Evolutionary conservation across 1,139 yeast genomes (phyloP).

Genomic region (Saccharomyces hybrid): DNA sequence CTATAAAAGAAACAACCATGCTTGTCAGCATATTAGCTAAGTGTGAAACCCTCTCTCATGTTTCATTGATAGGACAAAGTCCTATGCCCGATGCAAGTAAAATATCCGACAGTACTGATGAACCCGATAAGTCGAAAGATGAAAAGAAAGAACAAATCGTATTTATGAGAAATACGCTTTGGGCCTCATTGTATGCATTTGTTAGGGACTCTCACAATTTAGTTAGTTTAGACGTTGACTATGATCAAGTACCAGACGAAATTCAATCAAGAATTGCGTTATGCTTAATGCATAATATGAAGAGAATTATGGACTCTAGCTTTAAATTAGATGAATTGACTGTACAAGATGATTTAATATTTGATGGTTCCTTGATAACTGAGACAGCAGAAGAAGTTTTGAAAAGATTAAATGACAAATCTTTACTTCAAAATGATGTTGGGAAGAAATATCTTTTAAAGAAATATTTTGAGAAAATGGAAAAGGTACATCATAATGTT

Average conservation of each 20-base stretch:
- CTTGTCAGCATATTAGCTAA: constrained; percentile 64
- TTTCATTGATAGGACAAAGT: constrained; percentile 54
- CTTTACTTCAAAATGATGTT: constrained; percentile 30
- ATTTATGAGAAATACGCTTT: constrained; percentile 32
- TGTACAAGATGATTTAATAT: constrained; percentile 42
- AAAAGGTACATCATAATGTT: constrained; percentile 47
- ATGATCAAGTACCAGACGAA: constrained; percentile 58
- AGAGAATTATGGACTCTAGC: constrained; percentile 44
- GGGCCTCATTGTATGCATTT: constrained; percentile 64
- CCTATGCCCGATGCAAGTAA: constrained; percentile 2
- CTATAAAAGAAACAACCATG: constrained; percentile 55
- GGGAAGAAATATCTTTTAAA: constrained; percentile 36
- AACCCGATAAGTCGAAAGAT: constrained; percentile 4
- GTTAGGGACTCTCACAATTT: constrained; percentile 58
- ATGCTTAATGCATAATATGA: constrained; percentile 79
- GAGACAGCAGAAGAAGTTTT: constrained; percentile 60
- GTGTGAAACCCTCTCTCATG: constrained; percentile 64
- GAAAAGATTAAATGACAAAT: constrained; percentile 30
- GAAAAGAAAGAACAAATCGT: constrained; percentile 35
- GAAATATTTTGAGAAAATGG: constrained; percentile 47
- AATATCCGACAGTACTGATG: not conserved
- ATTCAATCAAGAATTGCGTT: constrained; percentile 73
- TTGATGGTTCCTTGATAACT: constrained; percentile 51
- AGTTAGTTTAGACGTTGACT: constrained; percentile 66
- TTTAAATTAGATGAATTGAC: constrained; percentile 29